Base-by-base conservation (phyloP, 495 filamentous ascomycete genomes). In the Podospora fimiseda region DNA sequence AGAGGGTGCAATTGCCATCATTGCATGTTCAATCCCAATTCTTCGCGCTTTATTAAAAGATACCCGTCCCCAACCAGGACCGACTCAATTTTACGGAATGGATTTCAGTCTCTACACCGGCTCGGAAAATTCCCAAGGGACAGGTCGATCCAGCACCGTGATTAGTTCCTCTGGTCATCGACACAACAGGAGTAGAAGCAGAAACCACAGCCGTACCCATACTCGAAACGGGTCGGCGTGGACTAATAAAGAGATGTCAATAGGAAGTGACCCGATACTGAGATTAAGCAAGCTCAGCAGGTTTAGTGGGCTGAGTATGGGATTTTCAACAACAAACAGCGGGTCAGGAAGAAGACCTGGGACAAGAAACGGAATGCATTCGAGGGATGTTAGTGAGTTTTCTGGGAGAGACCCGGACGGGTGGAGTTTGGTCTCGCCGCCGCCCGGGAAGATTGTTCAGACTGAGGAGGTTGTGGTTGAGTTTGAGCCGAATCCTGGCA, bases 1-100 rank as follows among this genome's bases (percentile, higher is more conserved):
- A 8, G 65, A 70, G 43, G 30, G 43, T 3, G 63, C 67, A 13
- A 62, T 67, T 9, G 63, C 63, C 9, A 65, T 70, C 41, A 59
- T 68, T 48, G 67, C 67, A 0, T 63, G 63, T 0, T 63, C 59
- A 0, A 66, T 68, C 7, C 67, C 65, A 3, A 65, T 68, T 8
- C 39, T 70, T 2, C 59, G 67, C 3, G 61, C 63, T 1, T 43
- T 68, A 9, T 23, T 67, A 33, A 58, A 62, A n/a, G 61, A 64
- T 51, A 57, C 44, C 3, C 47, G 59, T 13, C 61, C 64, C 21
- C 56, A 57, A 3, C 57, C 60, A 9, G 57, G 60, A 1, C 58
- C 60, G 8, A 60, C 56, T 0, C 44, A 57, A 30, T 66, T 66
- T 36, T 63, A 47, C 43, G 54, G 60, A 43, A 58, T 51, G 37